Percentiles rank a stretch among this genome's conserved stretches.
phyloP scores from a whole-genome alignment of 208 protist species.

The Leishmania tropica region DNA sequence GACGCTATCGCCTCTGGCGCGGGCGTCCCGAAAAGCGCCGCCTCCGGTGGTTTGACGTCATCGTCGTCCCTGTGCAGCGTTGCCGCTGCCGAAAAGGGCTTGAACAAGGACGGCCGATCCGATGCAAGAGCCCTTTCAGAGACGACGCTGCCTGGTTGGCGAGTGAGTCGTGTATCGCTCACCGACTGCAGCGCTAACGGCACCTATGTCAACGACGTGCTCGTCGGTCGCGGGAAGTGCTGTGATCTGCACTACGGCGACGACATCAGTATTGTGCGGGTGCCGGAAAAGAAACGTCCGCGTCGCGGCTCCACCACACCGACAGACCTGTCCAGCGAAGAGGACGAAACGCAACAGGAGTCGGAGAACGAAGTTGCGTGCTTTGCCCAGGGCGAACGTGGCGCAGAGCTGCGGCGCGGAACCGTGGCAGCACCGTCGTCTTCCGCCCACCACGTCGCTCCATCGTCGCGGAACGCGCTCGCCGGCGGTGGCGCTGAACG shows the following conservation, averaged over 20 bases:
- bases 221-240: conserved; percentile 45
- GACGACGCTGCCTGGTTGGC: conserved; percentile 20
- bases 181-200: conserved; percentile 75
- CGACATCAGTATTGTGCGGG: conserved; percentile 60
- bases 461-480: background rate
- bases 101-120: background rate
- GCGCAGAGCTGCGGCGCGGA: background rate
- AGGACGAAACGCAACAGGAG: conserved; percentile 3
- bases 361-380: background rate
- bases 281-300: conserved; percentile 33
- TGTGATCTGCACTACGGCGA: conserved; percentile 60
- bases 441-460: background rate
- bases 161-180: conserved; percentile 45
- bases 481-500: background rate
- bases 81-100: background rate
- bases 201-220: conserved; percentile 77
- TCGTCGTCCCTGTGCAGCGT: background rate
- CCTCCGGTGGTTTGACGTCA: background rate
- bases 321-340: conserved; percentile 4
- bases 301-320: background rate
- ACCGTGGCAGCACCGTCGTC: background rate
- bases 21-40: background rate
- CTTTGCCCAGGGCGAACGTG: background rate
- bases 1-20: background rate
- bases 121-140: background rate